phyloP scores from a whole-genome alignment of 192 early-diverging fungal genomes.

The Coemansia sp. region DNA sequence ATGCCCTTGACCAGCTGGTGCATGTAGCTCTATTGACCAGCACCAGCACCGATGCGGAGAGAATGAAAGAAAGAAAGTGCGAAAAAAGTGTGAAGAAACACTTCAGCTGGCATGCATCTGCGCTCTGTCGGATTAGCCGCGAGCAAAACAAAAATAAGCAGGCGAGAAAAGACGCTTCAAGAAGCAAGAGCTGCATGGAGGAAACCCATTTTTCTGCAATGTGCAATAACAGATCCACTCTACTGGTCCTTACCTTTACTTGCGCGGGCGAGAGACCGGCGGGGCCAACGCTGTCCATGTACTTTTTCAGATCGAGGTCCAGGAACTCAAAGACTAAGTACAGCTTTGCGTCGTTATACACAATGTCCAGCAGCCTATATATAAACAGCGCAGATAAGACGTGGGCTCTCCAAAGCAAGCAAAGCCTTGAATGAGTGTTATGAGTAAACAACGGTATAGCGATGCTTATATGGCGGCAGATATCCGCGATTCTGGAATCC shows the following conservation, averaged over 20 bases:
- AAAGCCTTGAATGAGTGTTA: neutral
- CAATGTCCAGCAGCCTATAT: conserved; percentile 80
- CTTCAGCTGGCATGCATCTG: no score
- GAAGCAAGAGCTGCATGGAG: no score
- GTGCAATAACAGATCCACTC: no score
- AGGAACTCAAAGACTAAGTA: conserved; percentile 96
- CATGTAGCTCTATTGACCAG: conserved; percentile 73
- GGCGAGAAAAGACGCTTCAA: no score
- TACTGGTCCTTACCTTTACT: conserved; percentile 58
- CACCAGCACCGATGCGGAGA: no score
- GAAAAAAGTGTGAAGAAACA: no score
- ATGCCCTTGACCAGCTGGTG: conserved; percentile 86
- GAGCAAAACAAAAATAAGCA: neutral
- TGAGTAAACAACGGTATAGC: neutral
- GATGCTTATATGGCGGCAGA: neutral
- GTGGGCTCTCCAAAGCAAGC: no score
- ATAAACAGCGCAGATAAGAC: neutral
- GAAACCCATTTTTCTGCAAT: no score
- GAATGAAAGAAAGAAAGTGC: neutral
- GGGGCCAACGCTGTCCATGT: conserved; percentile 67
- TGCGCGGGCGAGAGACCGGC: conserved; percentile 54
- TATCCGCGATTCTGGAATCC: neutral
- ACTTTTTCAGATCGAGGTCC: conserved; percentile 86
- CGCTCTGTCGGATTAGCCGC: no score
- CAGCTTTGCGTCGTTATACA: conserved; percentile 81